Evolutionary conservation across 2,329 filamentous ascomycete genomes (phyloP), one percentile per base, ranked within the genome.

Genomic region (Venturia pyrina): DNA sequence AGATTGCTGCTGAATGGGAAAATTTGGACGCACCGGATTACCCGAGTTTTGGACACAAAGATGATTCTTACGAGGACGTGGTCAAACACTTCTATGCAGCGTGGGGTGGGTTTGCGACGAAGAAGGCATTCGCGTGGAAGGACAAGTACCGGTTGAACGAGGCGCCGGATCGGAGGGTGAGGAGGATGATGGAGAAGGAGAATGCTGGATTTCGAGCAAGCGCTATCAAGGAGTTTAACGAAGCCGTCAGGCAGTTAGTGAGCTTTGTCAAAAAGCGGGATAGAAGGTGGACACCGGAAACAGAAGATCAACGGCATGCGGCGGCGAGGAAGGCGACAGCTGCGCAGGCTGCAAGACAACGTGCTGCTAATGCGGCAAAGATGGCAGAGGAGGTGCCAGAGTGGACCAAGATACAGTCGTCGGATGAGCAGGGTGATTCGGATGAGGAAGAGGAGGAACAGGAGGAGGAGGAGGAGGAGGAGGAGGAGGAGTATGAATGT

Each of bases 181-280:
- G 93, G 63, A 85, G 95, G 41, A 72, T 91, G 48, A 96, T 98
- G 87, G 95, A 98, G 74, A 97, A 96, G 76, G 93, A 97, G 74
- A 99, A 99, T 75, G 90, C 87, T 70, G 89, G 89, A 69, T 77
- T 89, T 32, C 85, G 95, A 64, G 93, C 97, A 24, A 89, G 93
- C 64, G 91, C 87, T 2, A 85, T 89, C 13, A 85, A 89, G 66
- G 90, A 96, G 69, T 98, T 96, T 79, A 98, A 97, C 76, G 92
- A 96, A 68, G 89, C 92, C 3, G 91, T 99, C 40, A 81, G 91
- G 66, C 90, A 91, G 7, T 82, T 99, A 15, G 89, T 98, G 2
- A 83, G 87, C 1, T 98, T 98, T 76, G 89, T 93, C 19, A 88
- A 91, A 69, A 98, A 96, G 78, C 85, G 95, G 43, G 95, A 99